Evolutionary conservation across 345 rosid species (phyloP).

Genomic region (Trapa incisa): DNA sequence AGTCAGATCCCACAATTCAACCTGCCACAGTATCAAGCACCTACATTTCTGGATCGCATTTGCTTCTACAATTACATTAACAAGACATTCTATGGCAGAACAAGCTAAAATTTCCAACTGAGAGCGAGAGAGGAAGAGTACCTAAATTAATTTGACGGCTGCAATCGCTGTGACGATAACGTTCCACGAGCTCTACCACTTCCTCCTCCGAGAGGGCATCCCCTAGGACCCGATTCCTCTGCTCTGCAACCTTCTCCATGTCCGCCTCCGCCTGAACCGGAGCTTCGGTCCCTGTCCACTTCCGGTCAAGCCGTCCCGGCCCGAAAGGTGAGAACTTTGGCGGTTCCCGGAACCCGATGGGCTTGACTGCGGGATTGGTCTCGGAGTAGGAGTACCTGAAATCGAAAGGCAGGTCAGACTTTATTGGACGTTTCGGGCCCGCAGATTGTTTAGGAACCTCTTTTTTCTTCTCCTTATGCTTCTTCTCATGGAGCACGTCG

Average conservation of each 20-base stretch:
- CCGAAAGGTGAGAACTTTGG: constrained; percentile 87
- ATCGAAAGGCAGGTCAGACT: constrained; percentile 70
- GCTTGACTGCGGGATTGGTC: constrained; percentile 36
- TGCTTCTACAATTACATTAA: not conserved
- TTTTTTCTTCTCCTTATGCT: constrained; percentile 8
- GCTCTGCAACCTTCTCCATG: constrained; percentile 27
- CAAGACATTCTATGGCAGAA: not conserved
- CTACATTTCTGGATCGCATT: not conserved
- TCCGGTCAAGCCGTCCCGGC: constrained; percentile 66
- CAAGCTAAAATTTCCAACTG: too few species aligned
- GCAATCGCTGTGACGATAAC: constrained; percentile 73
- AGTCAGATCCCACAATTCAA: not conserved
- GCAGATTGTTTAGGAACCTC: constrained; percentile 8
- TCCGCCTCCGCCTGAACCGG: constrained; percentile 24
- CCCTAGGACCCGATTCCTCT: constrained; percentile 40
- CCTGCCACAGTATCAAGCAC: not conserved
- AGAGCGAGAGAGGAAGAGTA: constrained; percentile 5
- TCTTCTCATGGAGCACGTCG: constrained; percentile 11
- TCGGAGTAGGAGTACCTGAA: constrained; percentile 77
- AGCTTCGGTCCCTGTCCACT: constrained; percentile 79
- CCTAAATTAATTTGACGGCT: constrained; percentile 77
- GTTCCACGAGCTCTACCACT: constrained; percentile 59
- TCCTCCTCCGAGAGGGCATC: constrained; percentile 57
- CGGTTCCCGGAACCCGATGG: constrained; percentile 77
- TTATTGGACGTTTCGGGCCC: constrained; percentile 11